A percentile compares a stretch with the other conserved stretches of the same genome.
Conservation (phyloP, 1,139 yeast genomes). For the Pneumocystis jirovecii region DNA sequence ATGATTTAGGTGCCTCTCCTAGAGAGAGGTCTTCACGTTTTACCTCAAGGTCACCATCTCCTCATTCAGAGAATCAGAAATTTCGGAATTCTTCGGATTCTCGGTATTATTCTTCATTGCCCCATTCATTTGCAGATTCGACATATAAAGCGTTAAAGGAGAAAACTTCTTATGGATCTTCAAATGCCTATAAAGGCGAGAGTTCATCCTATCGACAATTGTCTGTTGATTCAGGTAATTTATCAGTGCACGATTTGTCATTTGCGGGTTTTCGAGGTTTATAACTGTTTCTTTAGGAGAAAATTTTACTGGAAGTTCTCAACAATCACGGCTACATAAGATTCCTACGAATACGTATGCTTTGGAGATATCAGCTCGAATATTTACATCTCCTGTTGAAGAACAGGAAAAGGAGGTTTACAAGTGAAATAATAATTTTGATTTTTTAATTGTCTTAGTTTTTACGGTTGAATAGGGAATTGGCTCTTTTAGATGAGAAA, state of each 20-base stretch:
- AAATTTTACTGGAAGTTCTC: neutral
- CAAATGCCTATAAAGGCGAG: neutral
- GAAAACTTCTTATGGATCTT: neutral
- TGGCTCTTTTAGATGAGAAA: slow-evolving; percentile 8
- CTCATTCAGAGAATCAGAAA: neutral
- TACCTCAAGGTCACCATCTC: neutral
- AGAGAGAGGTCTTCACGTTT: neutral
- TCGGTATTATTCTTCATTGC: neutral
- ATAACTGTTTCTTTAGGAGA: neutral
- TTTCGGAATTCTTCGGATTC: neutral
- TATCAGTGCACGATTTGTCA: neutral
- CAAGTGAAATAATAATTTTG: neutral
- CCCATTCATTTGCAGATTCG: neutral
- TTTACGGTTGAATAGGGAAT: slow-evolving; percentile 9
- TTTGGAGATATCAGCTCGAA: neutral
- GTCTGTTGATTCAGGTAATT: neutral
- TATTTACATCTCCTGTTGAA: neutral
- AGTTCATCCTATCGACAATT: neutral
- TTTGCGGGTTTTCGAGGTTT: neutral
- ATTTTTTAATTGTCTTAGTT: slow-evolving; percentile 2
- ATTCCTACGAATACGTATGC: neutral
- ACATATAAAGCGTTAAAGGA: neutral
- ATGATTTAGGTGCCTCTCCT: neutral
- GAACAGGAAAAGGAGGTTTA: neutral
- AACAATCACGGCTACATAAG: neutral